Percentiles rank a stretch among this genome's conserved stretches.
phyloP scores from a whole-genome alignment of 371 early-diverging fungal genomes.

The Capillidium heterosporum region DNA sequence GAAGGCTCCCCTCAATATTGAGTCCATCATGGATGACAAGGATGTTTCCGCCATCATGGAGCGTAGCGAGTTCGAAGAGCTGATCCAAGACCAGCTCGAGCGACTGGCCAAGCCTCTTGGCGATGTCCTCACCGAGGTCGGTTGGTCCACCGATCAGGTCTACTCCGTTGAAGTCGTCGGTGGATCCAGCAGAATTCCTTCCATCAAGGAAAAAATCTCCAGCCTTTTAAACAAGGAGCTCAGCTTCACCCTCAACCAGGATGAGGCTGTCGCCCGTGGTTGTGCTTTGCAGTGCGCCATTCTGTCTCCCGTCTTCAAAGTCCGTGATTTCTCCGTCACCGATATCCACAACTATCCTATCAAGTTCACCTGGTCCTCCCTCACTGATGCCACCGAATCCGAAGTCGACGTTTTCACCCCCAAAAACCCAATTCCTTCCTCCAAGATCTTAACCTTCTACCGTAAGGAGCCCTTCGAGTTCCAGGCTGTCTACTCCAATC shows the following conservation, averaged over 20 bases:
- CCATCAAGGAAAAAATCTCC: constrained; percentile 72
- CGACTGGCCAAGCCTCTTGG: constrained; percentile 53
- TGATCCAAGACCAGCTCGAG: constrained; percentile 50
- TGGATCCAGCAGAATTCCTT: constrained; percentile 86
- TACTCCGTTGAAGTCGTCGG: constrained; percentile 87
- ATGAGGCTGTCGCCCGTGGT: constrained; percentile 92
- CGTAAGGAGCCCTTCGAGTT: constrained; percentile 62
- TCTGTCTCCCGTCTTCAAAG: constrained; percentile 92
- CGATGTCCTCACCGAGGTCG: constrained; percentile 64
- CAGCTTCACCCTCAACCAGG: constrained; percentile 88
- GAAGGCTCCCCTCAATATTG: constrained; percentile 79
- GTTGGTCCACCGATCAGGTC: constrained; percentile 57
- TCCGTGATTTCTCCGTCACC: constrained; percentile 82
- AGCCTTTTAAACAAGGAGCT: constrained; percentile 70
- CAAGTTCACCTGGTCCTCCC: constrained; percentile 47
- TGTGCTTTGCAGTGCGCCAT: constrained; percentile 95
- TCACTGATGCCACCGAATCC: constrained; percentile 44
- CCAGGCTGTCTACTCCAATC: constrained; percentile 45
- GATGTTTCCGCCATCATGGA: constrained; percentile 70
- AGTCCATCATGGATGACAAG: constrained; percentile 85
- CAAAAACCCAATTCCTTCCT: constrained; percentile 60
- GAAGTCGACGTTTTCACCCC: constrained; percentile 46
- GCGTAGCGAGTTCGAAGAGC: constrained; percentile 71
- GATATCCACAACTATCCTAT: constrained; percentile 73
- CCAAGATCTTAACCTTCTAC: constrained; percentile 77